Conservation (phyloP, 257 asterid genomes). For the Ajuga chamaepitys region DNA sequence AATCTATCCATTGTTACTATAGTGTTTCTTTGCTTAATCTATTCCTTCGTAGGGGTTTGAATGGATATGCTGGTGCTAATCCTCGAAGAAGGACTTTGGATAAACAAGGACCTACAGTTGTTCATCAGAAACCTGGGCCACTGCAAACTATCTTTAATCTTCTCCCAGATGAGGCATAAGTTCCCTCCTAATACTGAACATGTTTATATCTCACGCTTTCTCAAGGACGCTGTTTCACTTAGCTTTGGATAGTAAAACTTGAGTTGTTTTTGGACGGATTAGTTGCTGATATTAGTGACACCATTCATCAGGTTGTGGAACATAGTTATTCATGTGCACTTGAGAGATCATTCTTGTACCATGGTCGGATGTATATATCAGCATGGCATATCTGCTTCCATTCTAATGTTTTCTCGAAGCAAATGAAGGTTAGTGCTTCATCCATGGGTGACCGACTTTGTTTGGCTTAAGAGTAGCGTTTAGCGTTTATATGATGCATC, state of each 20-base stretch:
- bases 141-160: constrained; percentile 87
- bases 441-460: constrained; percentile 36
- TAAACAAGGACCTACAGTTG: constrained; percentile 74
- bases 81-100: constrained; percentile 56
- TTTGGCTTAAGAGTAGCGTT: constrained; percentile 11
- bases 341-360: constrained; percentile 95
- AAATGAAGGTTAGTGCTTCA: constrained; percentile 66
- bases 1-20: background rate
- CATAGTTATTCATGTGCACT: constrained; percentile 98
- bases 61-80: constrained; percentile 56
- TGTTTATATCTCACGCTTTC: constrained; percentile 4
- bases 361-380: constrained; percentile 92
- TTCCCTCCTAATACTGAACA: constrained; percentile 13
- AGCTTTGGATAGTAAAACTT: constrained; percentile 2
- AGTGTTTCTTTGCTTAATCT: constrained; percentile 33
- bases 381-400: constrained; percentile 98
- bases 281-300: constrained; percentile 19
- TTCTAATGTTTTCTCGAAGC: constrained; percentile 96
- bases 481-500: constrained; percentile 3
- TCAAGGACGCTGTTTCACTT: constrained; percentile 12
- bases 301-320: constrained; percentile 63
- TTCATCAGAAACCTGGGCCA: constrained; percentile 92
- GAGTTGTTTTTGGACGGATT: background rate
- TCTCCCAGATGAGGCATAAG: constrained; percentile 83
- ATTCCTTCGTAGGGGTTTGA: constrained; percentile 61